Evolutionary conservation across 768 basidiomycete genomes (phyloP).

Genomic region (Rhizopogon vinicolor): DNA sequence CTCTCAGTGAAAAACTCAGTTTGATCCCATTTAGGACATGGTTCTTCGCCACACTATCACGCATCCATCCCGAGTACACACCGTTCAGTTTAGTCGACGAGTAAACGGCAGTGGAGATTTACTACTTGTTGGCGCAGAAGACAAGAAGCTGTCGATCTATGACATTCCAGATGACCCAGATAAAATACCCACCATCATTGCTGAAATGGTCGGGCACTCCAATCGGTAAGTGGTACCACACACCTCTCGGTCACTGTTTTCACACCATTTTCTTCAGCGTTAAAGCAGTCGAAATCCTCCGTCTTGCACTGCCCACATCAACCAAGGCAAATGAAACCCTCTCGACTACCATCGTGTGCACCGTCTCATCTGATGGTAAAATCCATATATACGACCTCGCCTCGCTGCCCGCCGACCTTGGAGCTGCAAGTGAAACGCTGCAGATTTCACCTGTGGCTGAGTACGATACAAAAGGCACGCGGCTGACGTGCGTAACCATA

Average conservation of each 20-base stretch:
- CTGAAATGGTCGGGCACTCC: slow-evolving; percentile 71
- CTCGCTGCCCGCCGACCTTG: slow-evolving; percentile 32
- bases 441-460: slow-evolving; percentile 52
- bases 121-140: slow-evolving; percentile 83
- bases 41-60: slow-evolving; percentile 62
- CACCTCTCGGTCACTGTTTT: neutral
- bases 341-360: slow-evolving; percentile 62
- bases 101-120: slow-evolving; percentile 57
- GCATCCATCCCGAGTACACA: slow-evolving; percentile 83
- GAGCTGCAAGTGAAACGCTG: slow-evolving; percentile 9
- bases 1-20: neutral
- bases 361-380: slow-evolving; percentile 88
- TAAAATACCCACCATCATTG: slow-evolving; percentile 53
- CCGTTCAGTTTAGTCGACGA: slow-evolving; percentile 68
- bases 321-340: slow-evolving; percentile 13
- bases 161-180: slow-evolving; percentile 44
- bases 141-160: slow-evolving; percentile 83
- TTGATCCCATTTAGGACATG: slow-evolving; percentile 58
- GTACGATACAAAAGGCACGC: slow-evolving; percentile 83
- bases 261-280: slow-evolving; percentile 43
- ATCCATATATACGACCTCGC: slow-evolving; percentile 74
- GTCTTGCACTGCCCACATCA: slow-evolving; percentile 48
- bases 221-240: slow-evolving; percentile 59
- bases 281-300: slow-evolving; percentile 71
- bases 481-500: slow-evolving; percentile 71